Evolutionary conservation across 129 eudicot species (phyloP), one percentile per base, ranked within the genome.

Genomic region (Oenanthe sinensis): DNA sequence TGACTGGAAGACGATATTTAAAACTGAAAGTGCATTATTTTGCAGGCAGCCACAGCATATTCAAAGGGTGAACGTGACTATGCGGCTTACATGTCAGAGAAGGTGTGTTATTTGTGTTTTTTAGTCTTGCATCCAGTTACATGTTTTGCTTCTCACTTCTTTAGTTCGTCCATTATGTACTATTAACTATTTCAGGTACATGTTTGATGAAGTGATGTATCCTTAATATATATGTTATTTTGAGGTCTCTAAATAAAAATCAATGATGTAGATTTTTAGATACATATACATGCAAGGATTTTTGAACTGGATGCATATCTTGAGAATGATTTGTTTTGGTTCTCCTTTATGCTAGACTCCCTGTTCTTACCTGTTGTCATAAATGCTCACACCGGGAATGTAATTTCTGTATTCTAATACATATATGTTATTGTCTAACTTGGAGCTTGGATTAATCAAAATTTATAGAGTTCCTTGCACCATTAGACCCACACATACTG

Each of bases 31-130:
- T 24, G 54, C 71, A 68, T n/a, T 78, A 49, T 71, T 44, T 39
- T 85, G 80, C 85, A 96, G 99, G 99, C 99, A 81, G 89, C 97
- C 43, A 82, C 87, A 30, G 99, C 99, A 75, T 92, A 81, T 85
- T 79, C 96, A 62, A 89, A 82, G 60, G 99, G 99, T 73, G 89
- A 86, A 75, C 86, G 81, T 73, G 88, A 78, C 72, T 83, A 90
- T 84, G 99, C 99, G 72, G 74, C 93, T 52, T 89, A 86, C 84
- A 91, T 96, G 45, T 92, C 99, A 69, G 95, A 92, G 49, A 83
- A 90, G 99, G 99, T 95, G 47, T 44, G 52, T 65, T n/a, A 30
- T 70, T 13, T 69, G 12, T 52, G 26, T 26, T 52, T 24, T 3
- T 28, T 8, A 68, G 45, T 42, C 8, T 54, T 30, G 77, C 24